Percentiles rank a stretch among this genome's conserved stretches.
These are phyloP conservation scores for Beta vulgaris DNA, from an alignment of 148 eudicot genomes.

Conservation along the genomic window DNA sequence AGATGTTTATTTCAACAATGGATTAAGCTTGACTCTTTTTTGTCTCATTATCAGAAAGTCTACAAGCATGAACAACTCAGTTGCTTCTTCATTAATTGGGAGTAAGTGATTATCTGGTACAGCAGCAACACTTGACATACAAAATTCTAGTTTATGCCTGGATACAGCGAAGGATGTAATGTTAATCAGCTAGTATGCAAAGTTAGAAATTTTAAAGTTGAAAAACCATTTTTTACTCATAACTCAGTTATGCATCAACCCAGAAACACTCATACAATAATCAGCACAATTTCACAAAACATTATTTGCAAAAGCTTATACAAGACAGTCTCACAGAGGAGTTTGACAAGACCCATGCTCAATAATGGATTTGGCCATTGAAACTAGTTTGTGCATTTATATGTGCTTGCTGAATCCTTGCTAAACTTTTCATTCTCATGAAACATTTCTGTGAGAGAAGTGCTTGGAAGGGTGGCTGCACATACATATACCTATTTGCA, in stretches of 20 bases:
- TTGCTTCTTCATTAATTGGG: neutral
- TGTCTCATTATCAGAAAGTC: neutral
- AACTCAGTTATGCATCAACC: conserved; percentile 2
- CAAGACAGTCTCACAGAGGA: neutral
- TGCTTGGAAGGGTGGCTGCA: neutral
- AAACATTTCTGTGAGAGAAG: neutral
- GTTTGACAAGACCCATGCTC: neutral
- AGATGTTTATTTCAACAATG: neutral
- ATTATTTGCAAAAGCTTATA: neutral
- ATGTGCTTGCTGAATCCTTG: neutral
- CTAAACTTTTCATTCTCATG: neutral
- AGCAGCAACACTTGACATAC: neutral
- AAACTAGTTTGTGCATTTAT: no score
- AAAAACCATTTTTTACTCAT: neutral
- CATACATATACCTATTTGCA: neutral
- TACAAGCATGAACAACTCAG: neutral
- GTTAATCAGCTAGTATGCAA: neutral
- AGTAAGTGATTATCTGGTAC: neutral
- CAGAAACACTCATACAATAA: neutral
- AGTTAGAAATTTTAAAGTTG: neutral
- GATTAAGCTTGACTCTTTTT: neutral
- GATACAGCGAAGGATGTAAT: neutral
- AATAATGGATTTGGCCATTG: neutral
- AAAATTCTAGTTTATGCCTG: neutral
- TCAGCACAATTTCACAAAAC: neutral